Conservation (phyloP, 106 monocot genomes). For the Allium cepa region DNA sequence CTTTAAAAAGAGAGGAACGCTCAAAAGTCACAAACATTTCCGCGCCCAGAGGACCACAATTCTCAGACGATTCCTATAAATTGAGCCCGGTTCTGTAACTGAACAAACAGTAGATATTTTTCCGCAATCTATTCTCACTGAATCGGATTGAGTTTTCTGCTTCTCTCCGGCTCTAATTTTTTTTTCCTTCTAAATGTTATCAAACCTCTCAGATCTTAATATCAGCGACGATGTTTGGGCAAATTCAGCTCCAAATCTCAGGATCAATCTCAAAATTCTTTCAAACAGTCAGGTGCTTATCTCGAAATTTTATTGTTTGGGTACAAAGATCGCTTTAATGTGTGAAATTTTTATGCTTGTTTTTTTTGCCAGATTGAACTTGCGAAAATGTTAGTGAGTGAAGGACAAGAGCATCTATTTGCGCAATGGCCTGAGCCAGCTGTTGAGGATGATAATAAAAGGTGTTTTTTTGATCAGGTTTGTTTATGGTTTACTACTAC, state of each 20-base stretch:
- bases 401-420: constrained; percentile 81
- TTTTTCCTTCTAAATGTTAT: too few relatives aligned
- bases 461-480: constrained; percentile 75
- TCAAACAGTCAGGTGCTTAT: constrained; percentile 36
- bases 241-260: constrained; percentile 31
- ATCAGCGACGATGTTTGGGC: constrained; percentile 35
- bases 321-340: neutral
- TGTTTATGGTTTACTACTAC: neutral
- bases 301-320: neutral
- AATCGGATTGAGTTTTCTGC: too few relatives aligned
- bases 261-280: constrained; percentile 58
- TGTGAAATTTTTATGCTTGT: neutral
- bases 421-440: constrained; percentile 74
- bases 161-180: too few relatives aligned
- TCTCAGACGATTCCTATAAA: too few relatives aligned
- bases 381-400: constrained; percentile 56
- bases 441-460: constrained; percentile 62
- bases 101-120: too few relatives aligned
- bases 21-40: too few relatives aligned
- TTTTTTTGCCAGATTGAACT: constrained; percentile 52
- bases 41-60: too few relatives aligned
- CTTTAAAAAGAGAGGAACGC: too few relatives aligned
- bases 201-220: constrained; percentile 22
- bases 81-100: too few relatives aligned
- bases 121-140: too few relatives aligned